Conservation (phyloP, 257 asterid genomes). For the Rehmannia glutinosa region DNA sequence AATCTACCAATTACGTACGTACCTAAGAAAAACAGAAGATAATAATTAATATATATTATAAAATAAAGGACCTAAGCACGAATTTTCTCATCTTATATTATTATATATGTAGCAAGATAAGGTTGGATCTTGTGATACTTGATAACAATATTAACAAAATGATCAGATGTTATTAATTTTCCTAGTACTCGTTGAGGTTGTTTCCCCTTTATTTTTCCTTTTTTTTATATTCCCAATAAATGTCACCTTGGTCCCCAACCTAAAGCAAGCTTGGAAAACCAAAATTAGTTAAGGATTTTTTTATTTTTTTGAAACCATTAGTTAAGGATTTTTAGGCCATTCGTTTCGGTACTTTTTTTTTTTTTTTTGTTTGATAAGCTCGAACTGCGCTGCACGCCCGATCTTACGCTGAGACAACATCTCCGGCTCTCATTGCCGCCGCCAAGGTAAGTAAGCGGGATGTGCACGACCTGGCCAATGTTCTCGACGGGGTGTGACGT, state of each 20-base stretch:
- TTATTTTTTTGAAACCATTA: too few relatives aligned
- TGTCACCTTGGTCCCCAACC: constrained; percentile 34
- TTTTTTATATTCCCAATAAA: background rate
- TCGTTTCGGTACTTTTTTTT: constrained; percentile 18
- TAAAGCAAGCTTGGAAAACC: constrained; percentile 13
- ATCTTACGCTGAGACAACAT: too few relatives aligned
- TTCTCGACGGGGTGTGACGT: too few relatives aligned
- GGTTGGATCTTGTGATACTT: constrained; percentile 14
- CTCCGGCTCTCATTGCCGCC: too few relatives aligned
- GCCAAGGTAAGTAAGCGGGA: too few relatives aligned
- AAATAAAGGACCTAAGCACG: background rate
- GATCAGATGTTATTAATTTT: too few relatives aligned
- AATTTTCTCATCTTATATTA: background rate
- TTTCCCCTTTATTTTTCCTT: background rate
- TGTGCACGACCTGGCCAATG: too few relatives aligned
- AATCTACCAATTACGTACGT: background rate
- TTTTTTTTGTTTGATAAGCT: too few relatives aligned
- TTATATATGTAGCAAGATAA: background rate
- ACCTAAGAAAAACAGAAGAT: background rate
- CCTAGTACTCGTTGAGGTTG: too few relatives aligned
- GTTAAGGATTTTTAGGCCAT: background rate
- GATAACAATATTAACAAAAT: background rate
- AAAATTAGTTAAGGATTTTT: background rate
- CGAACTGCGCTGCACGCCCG: too few relatives aligned
- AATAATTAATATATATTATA: too few relatives aligned